phyloP scores from a whole-genome alignment of 768 basidiomycete species.

The Cubamyces lactineus region DNA sequence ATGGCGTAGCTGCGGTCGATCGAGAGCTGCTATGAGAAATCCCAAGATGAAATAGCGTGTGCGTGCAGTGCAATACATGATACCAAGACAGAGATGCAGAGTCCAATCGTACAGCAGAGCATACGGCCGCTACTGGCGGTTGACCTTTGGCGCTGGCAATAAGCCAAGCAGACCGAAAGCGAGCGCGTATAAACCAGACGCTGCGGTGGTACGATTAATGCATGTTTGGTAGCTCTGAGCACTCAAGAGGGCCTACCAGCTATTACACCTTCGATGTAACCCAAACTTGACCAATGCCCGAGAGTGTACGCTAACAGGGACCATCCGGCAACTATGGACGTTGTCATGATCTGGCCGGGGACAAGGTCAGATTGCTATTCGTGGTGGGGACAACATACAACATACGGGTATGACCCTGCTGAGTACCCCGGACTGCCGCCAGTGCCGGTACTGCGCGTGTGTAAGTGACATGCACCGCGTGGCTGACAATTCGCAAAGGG shows the following conservation, averaged over 20 bases:
- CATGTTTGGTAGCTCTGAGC: neutral
- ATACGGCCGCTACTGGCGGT: conserved; percentile 38
- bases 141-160: conserved; percentile 63
- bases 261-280: conserved; percentile 63
- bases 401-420: conserved; percentile 66
- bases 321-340: conserved; percentile 73
- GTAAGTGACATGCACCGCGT: neutral
- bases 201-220: conserved; percentile 38
- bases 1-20: neutral
- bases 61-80: conserved; percentile 5
- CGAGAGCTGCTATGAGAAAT: neutral
- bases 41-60: neutral
- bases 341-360: conserved; percentile 52
- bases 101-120: conserved; percentile 4
- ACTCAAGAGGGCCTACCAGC: conserved; percentile 50
- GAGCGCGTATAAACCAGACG: conserved; percentile 69
- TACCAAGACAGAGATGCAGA: neutral
- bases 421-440: conserved; percentile 71
- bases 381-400: neutral
- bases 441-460: conserved; percentile 62
- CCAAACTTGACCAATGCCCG: conserved; percentile 67
- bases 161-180: conserved; percentile 77
- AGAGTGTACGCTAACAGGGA: conserved; percentile 61
- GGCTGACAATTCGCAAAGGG: neutral
- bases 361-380: neutral